phyloP scores from a whole-genome alignment of 352 stramenopile species.

The Phytophthora melonis region DNA sequence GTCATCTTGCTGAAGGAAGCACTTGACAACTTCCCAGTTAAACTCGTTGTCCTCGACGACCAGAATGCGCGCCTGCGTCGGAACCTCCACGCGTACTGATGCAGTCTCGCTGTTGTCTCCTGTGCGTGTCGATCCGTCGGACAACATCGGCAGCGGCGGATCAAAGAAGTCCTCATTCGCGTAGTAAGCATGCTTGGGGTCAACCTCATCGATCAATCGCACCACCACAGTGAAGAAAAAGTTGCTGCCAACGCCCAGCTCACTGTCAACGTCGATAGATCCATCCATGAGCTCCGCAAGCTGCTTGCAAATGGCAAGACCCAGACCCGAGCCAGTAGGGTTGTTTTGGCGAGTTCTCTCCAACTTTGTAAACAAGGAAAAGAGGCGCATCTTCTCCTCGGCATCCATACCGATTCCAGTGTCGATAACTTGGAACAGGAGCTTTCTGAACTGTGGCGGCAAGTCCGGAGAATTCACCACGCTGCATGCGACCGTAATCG shows the following conservation, averaged over 20 bases:
- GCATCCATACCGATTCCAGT: slow-evolving; percentile 80
- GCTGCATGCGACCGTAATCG: slow-evolving; percentile 76
- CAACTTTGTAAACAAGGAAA: slow-evolving; percentile 82
- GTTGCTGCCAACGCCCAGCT: slow-evolving; percentile 69
- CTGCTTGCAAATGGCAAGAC: slow-evolving; percentile 87
- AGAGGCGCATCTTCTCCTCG: slow-evolving; percentile 78
- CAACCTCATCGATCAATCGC: slow-evolving; percentile 56
- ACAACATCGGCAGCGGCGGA: slow-evolving; percentile 29
- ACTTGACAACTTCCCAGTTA: slow-evolving; percentile 79
- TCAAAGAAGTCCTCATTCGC: slow-evolving; percentile 60
- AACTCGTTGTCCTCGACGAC: slow-evolving; percentile 81
- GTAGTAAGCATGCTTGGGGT: slow-evolving; percentile 48
- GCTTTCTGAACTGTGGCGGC: slow-evolving; percentile 59
- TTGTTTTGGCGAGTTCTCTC: slow-evolving; percentile 84
- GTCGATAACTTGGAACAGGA: slow-evolving; percentile 87
- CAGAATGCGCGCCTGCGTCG: slow-evolving; percentile 62
- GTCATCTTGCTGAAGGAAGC: slow-evolving; percentile 71
- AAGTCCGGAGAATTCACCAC: slow-evolving; percentile 66
- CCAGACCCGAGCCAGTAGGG: slow-evolving; percentile 80
- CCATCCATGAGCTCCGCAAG: slow-evolving; percentile 89
- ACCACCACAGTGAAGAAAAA: slow-evolving; percentile 87
- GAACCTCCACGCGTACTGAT: slow-evolving; percentile 30
- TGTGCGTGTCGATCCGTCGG: slow-evolving; percentile 15
- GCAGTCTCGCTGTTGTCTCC: slow-evolving; percentile 49
- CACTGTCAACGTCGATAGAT: slow-evolving; percentile 81